phyloP scores from a whole-genome alignment of 225 moss, liverwort and hornwort genomes.

The Pleurozium schreberi region DNA sequence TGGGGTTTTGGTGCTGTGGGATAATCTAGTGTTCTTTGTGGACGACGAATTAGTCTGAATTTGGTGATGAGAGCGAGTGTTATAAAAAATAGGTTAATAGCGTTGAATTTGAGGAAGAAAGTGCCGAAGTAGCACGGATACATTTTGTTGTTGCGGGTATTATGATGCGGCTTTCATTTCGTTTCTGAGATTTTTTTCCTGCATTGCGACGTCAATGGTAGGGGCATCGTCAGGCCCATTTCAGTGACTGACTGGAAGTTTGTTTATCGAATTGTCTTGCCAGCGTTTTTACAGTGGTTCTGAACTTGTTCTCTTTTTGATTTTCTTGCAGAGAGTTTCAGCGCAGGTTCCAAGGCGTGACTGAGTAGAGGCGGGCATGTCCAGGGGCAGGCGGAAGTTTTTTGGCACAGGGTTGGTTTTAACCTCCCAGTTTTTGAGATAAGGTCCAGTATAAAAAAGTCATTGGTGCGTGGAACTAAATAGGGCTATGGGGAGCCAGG shows the following conservation, averaged over 20 bases:
- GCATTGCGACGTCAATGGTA: not conserved
- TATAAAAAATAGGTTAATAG: not conserved
- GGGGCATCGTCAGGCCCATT: not conserved
- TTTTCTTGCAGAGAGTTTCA: not conserved
- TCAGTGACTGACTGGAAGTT: not conserved
- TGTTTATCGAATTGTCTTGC: not conserved
- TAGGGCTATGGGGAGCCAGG: slow-evolving; percentile 82
- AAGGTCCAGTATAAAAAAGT: not conserved
- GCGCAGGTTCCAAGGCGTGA: not conserved
- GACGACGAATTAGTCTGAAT: not conserved
- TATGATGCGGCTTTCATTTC: not conserved
- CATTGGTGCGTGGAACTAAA: not conserved
- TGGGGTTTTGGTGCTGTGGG: not conserved
- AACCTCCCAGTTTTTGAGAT: slow-evolving; percentile 17
- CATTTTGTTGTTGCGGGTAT: not conserved
- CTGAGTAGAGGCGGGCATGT: slow-evolving; percentile 24
- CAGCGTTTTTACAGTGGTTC: not conserved
- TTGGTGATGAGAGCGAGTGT: not conserved
- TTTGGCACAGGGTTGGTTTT: slow-evolving; percentile 19
- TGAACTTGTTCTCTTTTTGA: not conserved
- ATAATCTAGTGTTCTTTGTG: not conserved
- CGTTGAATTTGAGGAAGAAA: not conserved
- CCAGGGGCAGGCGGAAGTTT: slow-evolving; percentile 32
- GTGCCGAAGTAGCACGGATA: not conserved
- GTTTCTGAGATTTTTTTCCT: not conserved